These are phyloP conservation scores for Paragyromitra xinjiangensis DNA, from an alignment of 495 filamentous ascomycete genomes.

Conservation along the genomic window DNA sequence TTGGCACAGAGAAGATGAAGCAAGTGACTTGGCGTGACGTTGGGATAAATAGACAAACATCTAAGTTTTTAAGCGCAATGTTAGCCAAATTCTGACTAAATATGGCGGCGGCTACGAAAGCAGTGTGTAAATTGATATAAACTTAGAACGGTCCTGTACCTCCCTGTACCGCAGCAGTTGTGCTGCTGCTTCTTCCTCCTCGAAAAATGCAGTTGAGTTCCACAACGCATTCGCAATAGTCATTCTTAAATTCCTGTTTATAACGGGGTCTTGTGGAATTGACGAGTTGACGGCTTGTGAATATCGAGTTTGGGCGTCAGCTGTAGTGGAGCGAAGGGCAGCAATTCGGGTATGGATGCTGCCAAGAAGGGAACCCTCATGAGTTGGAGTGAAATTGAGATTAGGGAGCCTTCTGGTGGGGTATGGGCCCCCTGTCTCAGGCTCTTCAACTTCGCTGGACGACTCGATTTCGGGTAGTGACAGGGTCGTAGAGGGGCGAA, in stretches of 20 bases:
- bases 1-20: slow-evolving; percentile 18
- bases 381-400: slow-evolving; percentile 22
- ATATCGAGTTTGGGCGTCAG: slow-evolving; percentile 33
- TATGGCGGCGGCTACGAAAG: background rate
- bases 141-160: slow-evolving; percentile 4
- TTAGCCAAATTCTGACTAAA: slow-evolving; percentile 3
- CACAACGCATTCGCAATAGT: slow-evolving; percentile 25
- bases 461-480: slow-evolving; percentile 30
- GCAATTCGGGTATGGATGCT: slow-evolving; percentile 39
- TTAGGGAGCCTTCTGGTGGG: slow-evolving; percentile 32
- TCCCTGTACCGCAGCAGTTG: slow-evolving; percentile 41
- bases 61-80: slow-evolving; percentile 15
- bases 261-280: background rate
- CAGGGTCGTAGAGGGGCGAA: slow-evolving; percentile 18
- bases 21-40: slow-evolving; percentile 44
- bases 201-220: slow-evolving; percentile 26
- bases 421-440: slow-evolving; percentile 5
- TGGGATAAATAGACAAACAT: slow-evolving; percentile 49
- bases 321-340: slow-evolving; percentile 30
- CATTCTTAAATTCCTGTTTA: slow-evolving; percentile 6
- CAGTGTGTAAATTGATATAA: background rate
- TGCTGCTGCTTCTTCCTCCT: slow-evolving; percentile 24
- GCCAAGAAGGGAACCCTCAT: slow-evolving; percentile 34
- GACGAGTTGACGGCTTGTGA: slow-evolving; percentile 35
- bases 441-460: slow-evolving; percentile 12